Evolutionary conservation across 768 basidiomycete species (phyloP).

Genomic region (Boletus sp.): DNA sequence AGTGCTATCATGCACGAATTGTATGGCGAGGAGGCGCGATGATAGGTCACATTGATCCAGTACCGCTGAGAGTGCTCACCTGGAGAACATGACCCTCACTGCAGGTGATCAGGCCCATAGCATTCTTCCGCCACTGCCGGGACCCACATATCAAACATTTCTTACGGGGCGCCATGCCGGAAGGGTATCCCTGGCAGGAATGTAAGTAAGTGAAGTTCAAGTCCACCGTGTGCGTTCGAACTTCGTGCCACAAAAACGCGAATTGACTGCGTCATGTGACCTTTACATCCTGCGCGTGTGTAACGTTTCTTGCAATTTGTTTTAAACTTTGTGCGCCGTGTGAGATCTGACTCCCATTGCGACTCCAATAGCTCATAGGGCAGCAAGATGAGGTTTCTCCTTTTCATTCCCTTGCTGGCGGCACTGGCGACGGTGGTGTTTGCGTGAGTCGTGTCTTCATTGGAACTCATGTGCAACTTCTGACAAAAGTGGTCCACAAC

Average conservation of each 20-base stretch:
- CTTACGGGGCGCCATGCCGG: conserved; percentile 54
- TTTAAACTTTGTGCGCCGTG: neutral
- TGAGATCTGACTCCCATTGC: neutral
- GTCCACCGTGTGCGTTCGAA: too few species aligned
- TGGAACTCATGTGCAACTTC: neutral
- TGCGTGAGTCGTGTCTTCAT: conserved; percentile 49
- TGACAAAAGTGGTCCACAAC: conserved; percentile 4
- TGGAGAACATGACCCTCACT: conserved; percentile 91
- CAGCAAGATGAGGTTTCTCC: conserved; percentile 48
- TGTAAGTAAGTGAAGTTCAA: too few species aligned
- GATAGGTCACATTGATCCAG: neutral
- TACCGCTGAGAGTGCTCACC: conserved; percentile 42
- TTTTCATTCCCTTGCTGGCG: conserved; percentile 49
- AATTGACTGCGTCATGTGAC: conserved; percentile 11
- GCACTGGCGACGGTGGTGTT: conserved; percentile 50
- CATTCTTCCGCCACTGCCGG: conserved; percentile 84
- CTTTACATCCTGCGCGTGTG: neutral
- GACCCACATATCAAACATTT: conserved; percentile 81
- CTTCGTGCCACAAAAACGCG: neutral
- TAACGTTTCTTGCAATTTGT: neutral
- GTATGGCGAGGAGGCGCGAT: too few species aligned
- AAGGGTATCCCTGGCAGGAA: neutral
- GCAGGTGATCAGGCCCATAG: conserved; percentile 79
- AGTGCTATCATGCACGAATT: conserved; percentile 50
- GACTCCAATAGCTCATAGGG: neutral